phyloP scores from a whole-genome alignment of 768 basidiomycete genomes.

The Suillus brevipes region DNA sequence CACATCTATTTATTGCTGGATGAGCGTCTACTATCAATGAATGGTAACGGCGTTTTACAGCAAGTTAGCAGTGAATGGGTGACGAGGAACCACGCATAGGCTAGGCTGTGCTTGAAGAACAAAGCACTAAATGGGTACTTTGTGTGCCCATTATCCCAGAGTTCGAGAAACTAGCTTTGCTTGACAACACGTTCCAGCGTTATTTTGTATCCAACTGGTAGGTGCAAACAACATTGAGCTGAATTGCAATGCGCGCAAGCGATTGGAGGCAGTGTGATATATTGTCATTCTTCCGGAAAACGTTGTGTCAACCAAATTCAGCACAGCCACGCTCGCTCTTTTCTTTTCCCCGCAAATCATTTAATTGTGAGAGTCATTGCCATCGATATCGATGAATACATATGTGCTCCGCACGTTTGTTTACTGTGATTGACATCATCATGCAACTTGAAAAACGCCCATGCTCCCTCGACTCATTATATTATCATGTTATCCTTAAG shows the following conservation, averaged over 20 bases:
- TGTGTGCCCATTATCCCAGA: constrained; percentile 1
- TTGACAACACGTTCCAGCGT: not conserved
- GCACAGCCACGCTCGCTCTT: constrained; percentile 1
- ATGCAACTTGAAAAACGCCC: too few relatives aligned
- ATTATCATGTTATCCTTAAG: too few relatives aligned
- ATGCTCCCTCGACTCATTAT: too few relatives aligned
- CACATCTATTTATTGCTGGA: constrained; percentile 8
- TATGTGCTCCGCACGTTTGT: too few relatives aligned
- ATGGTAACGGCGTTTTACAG: constrained; percentile 1
- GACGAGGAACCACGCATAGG: not conserved
- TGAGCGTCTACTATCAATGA: constrained; percentile 6
- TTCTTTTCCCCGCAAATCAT: too few relatives aligned
- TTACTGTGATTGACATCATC: too few relatives aligned
- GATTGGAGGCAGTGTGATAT: not conserved
- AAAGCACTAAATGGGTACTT: not conserved
- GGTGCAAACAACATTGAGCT: not conserved
- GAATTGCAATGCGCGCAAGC: not conserved
- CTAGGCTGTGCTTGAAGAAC: not conserved
- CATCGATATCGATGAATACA: too few relatives aligned
- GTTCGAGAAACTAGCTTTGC: not conserved
- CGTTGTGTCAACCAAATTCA: not conserved
- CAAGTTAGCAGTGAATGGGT: not conserved
- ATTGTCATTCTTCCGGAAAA: not conserved
- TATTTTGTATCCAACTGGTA: not conserved
- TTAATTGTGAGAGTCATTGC: too few relatives aligned